Evolutionary conservation across 148 eudicot species (phyloP), one percentile per base, ranked within the genome.

Genomic region (Chenopodium formosanum): DNA sequence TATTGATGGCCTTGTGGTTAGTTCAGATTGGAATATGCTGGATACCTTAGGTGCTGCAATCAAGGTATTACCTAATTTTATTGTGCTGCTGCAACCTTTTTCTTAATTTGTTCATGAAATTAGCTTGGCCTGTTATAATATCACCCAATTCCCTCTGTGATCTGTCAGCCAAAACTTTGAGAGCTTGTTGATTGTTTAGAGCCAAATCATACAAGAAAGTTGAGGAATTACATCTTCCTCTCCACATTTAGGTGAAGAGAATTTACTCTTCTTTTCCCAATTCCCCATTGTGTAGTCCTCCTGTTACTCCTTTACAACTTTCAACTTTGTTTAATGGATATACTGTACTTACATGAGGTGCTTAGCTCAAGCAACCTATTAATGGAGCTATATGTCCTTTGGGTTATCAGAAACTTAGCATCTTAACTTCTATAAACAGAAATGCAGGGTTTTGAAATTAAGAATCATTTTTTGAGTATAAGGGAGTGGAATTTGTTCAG

Each of bases 41-140:
- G 99, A 97, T 87, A 93, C 97, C 56, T 86, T 94, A 75, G 99
- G 92, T 62, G 98, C 98, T 84, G 99, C 95, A 34, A 92, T 94
- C 81, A 97, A 94, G 99, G 98, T 97, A 90, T 68, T 9, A 52
- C 10, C 76, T 68, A 34, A 40, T 60, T 31, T 34, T 62, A 27
- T 4, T 58, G 0, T 32, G 22, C 63, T 7, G 3, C 37, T 53
- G 74, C 52, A 62, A n/a, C 4, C 67, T 0, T 48, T 48, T 48
- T 48, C 13, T 14, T 48, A 56, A 56, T 2, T 2, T 17, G 20
- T 17, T 13, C 19, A 2, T 56, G 62, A 56, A 56, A 56, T 19
- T 16, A 56, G 20, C 62, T 58, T 65, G 65, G 65, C 25, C 10
- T 37, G 11, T 27, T 27, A 27, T 25, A 27, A 66, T 12, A 0